A percentile compares a stretch with the other conserved stretches of the same genome.
phyloP scores from a whole-genome alignment of 441 rosid species.

The Populus tomentosa region DNA sequence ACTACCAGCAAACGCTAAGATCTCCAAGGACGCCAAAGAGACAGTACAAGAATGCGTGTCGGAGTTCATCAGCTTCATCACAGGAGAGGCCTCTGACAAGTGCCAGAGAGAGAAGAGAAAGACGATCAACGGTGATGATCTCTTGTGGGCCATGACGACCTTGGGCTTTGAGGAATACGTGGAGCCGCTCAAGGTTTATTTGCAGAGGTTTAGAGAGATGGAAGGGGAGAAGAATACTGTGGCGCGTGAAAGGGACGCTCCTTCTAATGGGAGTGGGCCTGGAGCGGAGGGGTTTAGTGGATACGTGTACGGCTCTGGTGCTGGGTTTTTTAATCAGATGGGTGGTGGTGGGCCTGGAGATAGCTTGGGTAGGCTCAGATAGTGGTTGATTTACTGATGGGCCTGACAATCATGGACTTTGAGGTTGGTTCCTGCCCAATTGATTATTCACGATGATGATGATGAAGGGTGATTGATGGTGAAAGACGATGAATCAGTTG shows the following conservation, averaged over 20 bases:
- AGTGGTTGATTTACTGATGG: background rate
- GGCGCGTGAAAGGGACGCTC: slow-evolving; percentile 33
- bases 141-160: slow-evolving; percentile 60
- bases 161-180: slow-evolving; percentile 50
- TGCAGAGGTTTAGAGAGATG: slow-evolving; percentile 52
- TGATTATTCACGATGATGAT: background rate
- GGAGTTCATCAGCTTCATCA: slow-evolving; percentile 57
- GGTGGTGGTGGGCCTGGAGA: slow-evolving; percentile 36
- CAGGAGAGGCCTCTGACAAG: slow-evolving; percentile 63
- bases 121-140: slow-evolving; percentile 58
- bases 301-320: slow-evolving; percentile 38
- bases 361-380: slow-evolving; percentile 32
- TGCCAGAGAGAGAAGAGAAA: slow-evolving; percentile 54
- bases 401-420: background rate
- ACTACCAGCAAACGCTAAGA: slow-evolving; percentile 55
- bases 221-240: slow-evolving; percentile 45
- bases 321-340: slow-evolving; percentile 33
- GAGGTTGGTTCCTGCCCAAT: background rate
- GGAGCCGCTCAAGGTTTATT: slow-evolving; percentile 43
- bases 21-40: slow-evolving; percentile 61
- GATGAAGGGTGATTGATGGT: background rate
- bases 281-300: slow-evolving; percentile 15
- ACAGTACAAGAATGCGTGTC: slow-evolving; percentile 64
- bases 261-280: background rate
- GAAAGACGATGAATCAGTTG: background rate